Evolutionary conservation across 2,329 filamentous ascomycete genomes (phyloP).

Genomic region (Aspergillus chevalieri): DNA sequence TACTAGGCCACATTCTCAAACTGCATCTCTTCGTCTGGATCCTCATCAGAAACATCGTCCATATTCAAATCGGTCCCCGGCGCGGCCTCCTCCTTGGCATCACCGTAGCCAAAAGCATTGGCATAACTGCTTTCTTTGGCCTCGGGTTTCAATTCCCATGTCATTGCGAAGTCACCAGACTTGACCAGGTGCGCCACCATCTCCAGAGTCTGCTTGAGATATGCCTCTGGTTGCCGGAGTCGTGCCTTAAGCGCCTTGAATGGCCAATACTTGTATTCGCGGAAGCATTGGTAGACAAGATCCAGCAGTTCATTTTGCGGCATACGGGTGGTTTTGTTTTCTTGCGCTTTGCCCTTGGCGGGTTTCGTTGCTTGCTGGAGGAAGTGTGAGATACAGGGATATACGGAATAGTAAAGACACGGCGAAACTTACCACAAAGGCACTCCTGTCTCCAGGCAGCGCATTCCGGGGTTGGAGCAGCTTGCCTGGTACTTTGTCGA

Average conservation of each 20-base stretch:
- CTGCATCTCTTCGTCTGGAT: conserved; percentile 59
- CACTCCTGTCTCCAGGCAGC: conserved; percentile 37
- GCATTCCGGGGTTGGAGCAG: conserved; percentile 56
- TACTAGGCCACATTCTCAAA: conserved; percentile 67
- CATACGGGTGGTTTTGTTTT: conserved; percentile 85
- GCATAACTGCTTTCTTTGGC: conserved; percentile 52
- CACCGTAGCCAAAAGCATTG: conserved; percentile 34
- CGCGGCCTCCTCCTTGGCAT: conserved; percentile 48
- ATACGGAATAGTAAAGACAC: background rate
- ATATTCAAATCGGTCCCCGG: conserved; percentile 43
- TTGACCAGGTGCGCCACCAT: conserved; percentile 78
- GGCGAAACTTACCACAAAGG: conserved; percentile 36
- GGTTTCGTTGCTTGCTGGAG: conserved; percentile 45
- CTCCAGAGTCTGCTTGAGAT: conserved; percentile 76
- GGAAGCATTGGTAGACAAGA: conserved; percentile 75
- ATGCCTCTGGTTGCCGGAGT: conserved; percentile 85
- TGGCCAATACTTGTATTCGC: conserved; percentile 85
- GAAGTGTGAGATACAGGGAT: background rate
- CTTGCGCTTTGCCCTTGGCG: conserved; percentile 50
- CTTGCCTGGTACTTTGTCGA: conserved; percentile 38
- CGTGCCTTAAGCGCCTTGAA: conserved; percentile 74
- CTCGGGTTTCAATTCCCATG: conserved; percentile 73
- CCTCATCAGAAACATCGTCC: conserved; percentile 48
- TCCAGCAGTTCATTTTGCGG: conserved; percentile 83
- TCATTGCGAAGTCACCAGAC: conserved; percentile 75